Percentiles rank a stretch among this genome's conserved stretches.
These are phyloP conservation scores for Boletus sp. DNA, from an alignment of 1,284 basidiomycete species.

Conservation along the genomic window DNA sequence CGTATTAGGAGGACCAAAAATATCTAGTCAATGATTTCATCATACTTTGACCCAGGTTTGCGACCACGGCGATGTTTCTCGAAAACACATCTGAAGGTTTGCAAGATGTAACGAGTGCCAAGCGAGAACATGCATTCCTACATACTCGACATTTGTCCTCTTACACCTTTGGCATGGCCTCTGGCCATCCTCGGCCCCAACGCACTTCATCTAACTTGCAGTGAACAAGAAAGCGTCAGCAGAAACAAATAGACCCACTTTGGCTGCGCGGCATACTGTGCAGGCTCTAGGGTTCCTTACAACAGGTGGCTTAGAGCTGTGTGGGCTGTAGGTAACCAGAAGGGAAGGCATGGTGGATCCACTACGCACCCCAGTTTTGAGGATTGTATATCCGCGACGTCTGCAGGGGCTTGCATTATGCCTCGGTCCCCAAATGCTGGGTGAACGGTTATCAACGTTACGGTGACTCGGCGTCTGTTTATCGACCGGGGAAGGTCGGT, in stretches of 20 bases:
- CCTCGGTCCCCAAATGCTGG: conserved; percentile 15
- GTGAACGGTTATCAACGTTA: conserved; percentile 43
- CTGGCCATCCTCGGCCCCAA: conserved; percentile 79
- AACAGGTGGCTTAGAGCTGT: conserved; percentile 57
- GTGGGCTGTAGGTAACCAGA: conserved; percentile 12
- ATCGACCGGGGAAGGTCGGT: conserved; percentile 46
- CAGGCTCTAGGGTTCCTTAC: conserved; percentile 77
- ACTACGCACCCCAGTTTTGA: conserved; percentile 35
- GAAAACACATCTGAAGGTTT: conserved; percentile 65
- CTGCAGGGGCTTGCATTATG: conserved; percentile 37
- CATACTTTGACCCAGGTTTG: conserved; percentile 86
- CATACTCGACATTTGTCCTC: conserved; percentile 73
- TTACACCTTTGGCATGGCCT: conserved; percentile 78
- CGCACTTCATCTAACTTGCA: conserved; percentile 77
- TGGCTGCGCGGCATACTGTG: conserved; percentile 80
- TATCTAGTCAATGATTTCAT: conserved; percentile 13
- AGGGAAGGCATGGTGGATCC: conserved; percentile 13
- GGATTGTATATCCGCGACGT: conserved; percentile 36
- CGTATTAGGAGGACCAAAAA: conserved; percentile 16
- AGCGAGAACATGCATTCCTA: conserved; percentile 27
- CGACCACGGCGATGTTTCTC: conserved; percentile 85
- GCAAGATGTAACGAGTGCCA: conserved; percentile 21
- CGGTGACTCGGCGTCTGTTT: conserved; percentile 46
- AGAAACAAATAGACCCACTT: conserved; percentile 50
- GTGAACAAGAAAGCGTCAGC: conserved; percentile 25